These are phyloP conservation scores for Zelopaecilomyces penicillatus DNA, from an alignment of 2,329 filamentous ascomycete species.

Conservation along the genomic window DNA sequence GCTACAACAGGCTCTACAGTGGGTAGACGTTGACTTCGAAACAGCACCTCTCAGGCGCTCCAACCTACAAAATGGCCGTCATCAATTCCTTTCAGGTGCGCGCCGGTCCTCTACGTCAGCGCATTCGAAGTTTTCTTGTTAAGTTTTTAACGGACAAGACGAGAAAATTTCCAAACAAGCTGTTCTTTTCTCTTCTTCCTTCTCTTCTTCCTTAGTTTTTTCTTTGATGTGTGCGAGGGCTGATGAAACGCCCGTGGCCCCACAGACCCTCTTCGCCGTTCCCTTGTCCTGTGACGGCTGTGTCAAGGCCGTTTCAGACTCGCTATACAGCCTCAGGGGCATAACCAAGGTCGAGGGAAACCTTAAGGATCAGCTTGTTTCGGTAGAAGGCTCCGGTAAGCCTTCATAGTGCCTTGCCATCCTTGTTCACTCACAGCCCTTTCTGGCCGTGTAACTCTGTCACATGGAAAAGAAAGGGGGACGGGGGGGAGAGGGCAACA, in stretches of 20 bases:
- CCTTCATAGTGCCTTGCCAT: conserved; percentile 2
- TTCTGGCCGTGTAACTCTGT: not conserved
- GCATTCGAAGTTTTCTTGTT: too few species aligned
- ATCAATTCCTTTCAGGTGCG: conserved; percentile 39
- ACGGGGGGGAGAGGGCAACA: too few species aligned
- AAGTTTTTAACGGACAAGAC: too few species aligned
- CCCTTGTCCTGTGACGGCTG: conserved; percentile 87
- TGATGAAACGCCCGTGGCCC: conserved; percentile 25
- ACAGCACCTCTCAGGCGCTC: conserved; percentile 10
- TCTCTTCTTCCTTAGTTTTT: conserved; percentile 16
- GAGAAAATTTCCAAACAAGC: too few species aligned
- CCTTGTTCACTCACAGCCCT: not conserved
- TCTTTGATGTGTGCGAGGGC: conserved; percentile 35
- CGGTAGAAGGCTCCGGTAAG: conserved; percentile 73
- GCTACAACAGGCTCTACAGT: too few species aligned
- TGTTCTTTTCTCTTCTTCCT: conserved; percentile 6
- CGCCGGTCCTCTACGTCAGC: not conserved
- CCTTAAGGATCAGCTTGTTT: conserved; percentile 73
- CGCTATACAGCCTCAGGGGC: conserved; percentile 67
- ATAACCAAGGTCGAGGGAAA: conserved; percentile 77
- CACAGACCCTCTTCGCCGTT: conserved; percentile 85
- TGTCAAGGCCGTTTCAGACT: conserved; percentile 74
- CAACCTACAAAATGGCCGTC: conserved; percentile 30
- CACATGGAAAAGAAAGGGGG: too few species aligned
- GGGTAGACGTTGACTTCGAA: conserved; percentile 23